Percentiles rank a stretch among this genome's conserved stretches.
These are phyloP conservation scores for Paracorniculantispora psalliotae DNA, from an alignment of 2,329 filamentous ascomycete species.

Conservation along the genomic window DNA sequence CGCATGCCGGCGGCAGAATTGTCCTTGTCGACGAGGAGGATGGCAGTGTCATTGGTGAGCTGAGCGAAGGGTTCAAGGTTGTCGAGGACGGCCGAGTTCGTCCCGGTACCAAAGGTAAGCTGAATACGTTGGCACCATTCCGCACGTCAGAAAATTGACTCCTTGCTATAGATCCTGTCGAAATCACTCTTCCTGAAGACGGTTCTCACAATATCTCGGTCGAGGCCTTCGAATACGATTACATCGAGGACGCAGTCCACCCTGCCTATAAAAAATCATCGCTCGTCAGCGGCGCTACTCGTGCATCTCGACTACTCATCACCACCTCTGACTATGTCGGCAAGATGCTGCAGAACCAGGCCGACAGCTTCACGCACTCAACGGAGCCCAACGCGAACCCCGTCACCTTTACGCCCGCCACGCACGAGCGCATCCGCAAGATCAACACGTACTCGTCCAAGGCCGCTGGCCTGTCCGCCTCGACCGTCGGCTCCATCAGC, in stretches of 20 bases:
- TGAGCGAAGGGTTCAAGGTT: constrained; percentile 75
- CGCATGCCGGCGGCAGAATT: constrained; percentile 61
- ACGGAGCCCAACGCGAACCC: constrained; percentile 74
- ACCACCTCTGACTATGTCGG: constrained; percentile 78
- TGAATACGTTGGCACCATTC: neutral
- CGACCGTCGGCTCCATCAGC: constrained; percentile 79
- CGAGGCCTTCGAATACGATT: constrained; percentile 61
- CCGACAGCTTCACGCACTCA: constrained; percentile 74
- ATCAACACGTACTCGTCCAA: constrained; percentile 81
- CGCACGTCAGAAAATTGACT: no score
- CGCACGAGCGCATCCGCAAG: constrained; percentile 79
- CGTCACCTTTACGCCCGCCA: constrained; percentile 80
- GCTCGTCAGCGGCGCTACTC: constrained; percentile 79
- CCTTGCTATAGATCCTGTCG: constrained; percentile 78
- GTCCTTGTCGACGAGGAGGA: constrained; percentile 95
- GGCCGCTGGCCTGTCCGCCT: constrained; percentile 74
- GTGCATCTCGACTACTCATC: constrained; percentile 86
- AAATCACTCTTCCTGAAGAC: constrained; percentile 67
- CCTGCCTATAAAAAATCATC: constrained; percentile 88
- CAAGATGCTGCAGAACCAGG: constrained; percentile 70
- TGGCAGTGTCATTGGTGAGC: constrained; percentile 88
- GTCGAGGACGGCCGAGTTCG: constrained; percentile 71
- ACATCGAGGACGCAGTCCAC: constrained; percentile 73
- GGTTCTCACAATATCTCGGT: constrained; percentile 61
- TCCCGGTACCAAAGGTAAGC: constrained; percentile 81